phyloP scores from a whole-genome alignment of 768 basidiomycete genomes.

The Tulasnella sp. region DNA sequence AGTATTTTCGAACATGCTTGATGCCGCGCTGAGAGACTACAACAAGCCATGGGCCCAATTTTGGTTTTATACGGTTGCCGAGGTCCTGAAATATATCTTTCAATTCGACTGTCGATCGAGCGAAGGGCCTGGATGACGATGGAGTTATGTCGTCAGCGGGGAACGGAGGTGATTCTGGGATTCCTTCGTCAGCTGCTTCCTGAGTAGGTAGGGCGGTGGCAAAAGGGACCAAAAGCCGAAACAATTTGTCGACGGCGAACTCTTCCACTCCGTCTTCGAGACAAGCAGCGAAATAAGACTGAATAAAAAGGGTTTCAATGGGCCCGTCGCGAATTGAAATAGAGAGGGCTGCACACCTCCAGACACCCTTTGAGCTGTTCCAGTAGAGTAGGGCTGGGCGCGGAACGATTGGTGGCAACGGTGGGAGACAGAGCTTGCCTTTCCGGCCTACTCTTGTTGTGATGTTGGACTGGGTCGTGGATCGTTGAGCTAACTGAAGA shows the following conservation, averaged over 20 bases:
- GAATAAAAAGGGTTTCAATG: not conserved
- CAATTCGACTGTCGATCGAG: not conserved
- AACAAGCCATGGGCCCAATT: not conserved
- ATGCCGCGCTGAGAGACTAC: not conserved
- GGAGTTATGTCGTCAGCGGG: not conserved
- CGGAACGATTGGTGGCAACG: not conserved
- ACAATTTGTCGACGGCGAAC: no score
- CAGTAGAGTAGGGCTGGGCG: not conserved
- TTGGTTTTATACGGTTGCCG: not conserved
- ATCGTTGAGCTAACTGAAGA: not conserved
- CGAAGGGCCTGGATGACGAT: not conserved
- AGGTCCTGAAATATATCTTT: not conserved
- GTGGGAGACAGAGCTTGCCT: not conserved
- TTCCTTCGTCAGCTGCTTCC: not conserved
- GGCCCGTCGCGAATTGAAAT: not conserved
- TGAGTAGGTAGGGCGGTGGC: not conserved
- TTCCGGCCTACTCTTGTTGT: not conserved
- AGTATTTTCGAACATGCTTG: not conserved
- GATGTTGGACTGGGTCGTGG: not conserved
- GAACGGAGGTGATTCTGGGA: not conserved
- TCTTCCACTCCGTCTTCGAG: not conserved
- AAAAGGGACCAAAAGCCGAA: not conserved
- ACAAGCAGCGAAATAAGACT: not conserved
- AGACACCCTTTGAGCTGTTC: not conserved
- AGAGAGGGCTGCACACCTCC: not conserved